phyloP scores from a whole-genome alignment of 176 grass and related monocot species.

The Otatea glauca region DNA sequence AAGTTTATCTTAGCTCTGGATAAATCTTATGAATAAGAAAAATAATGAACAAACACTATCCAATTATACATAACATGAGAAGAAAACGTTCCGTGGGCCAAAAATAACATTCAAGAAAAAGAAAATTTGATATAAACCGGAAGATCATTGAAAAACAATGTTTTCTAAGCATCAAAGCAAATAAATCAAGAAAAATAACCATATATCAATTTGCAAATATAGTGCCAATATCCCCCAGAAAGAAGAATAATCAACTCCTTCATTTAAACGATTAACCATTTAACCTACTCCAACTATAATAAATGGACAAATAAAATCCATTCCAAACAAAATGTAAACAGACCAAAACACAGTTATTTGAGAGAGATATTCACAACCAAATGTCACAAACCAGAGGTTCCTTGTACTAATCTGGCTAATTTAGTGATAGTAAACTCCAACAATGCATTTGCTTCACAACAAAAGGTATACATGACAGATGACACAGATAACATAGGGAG shows the following conservation, averaged over 20 bases:
- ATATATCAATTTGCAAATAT: not conserved
- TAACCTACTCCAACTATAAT: not conserved
- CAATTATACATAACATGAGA: not conserved
- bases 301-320: not conserved
- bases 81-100: not conserved
- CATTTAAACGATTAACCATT: not conserved
- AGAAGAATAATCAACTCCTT: not conserved
- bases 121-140: not conserved
- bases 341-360: not conserved
- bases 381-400: not conserved
- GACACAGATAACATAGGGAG: not conserved
- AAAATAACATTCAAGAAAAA: constrained; percentile 15
- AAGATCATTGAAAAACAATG: not conserved
- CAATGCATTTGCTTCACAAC: constrained; percentile 25
- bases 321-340: constrained; percentile 10
- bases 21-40: not conserved
- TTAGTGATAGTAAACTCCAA: not conserved
- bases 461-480: not conserved
- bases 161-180: not conserved
- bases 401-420: not conserved
- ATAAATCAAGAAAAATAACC: not conserved
- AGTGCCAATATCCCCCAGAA: not conserved
- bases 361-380: not conserved
- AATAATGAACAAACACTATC: not conserved
- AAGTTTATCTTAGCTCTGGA: constrained; percentile 22